Base-by-base conservation (phyloP, 305 asterid species). In the Caryopteris hybrid region DNA sequence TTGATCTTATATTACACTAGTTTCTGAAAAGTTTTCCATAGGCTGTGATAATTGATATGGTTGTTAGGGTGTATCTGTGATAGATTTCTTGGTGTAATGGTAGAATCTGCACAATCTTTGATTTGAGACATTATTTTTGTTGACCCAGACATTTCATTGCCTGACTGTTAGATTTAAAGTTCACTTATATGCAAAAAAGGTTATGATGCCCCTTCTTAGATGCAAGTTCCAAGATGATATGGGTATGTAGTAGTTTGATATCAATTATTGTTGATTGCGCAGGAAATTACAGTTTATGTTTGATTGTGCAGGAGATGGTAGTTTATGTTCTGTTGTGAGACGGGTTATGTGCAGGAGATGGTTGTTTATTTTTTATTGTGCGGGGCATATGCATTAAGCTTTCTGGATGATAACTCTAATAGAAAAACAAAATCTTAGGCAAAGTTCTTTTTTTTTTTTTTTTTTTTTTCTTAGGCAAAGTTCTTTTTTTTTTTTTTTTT, bases 201-300 rank as follows among this genome's bases (percentile, higher is more conserved):
- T 60, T 54, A 42, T 58, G 66, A 53, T 9, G 5, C 13, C 7
- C 38, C 27, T 8, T 48, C 29, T 54, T 66, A 29, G 33, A 56
- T 66, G 60, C 38, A 41, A 50, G 27, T 20, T 52, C 69, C 3
- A 7, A 22, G 45, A 25, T 46, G 47, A 61, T 38, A 18, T 50
- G 69, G 36, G 50, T 41, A 18, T 74, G 29, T 54, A 60, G 60
- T 53, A 47, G 71, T 61, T 57, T 41, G n/a, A 41, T 21, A 11
- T 23, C 55, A 2, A 34, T 23, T 48, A 36, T 20, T 34, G 58
- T 17, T 55, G 13, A 38, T 38, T 9, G 3, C 6, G 34, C 12
- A 6, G 11, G 2, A 34, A 1, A 6, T 7, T 27, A 5, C 33
- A 2, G 33, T 27, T 2, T 50, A 50, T 38, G 34, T 29, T 48